Conservation (phyloP, 2,329 filamentous ascomycete species). For the Ascochyta fabae region DNA sequence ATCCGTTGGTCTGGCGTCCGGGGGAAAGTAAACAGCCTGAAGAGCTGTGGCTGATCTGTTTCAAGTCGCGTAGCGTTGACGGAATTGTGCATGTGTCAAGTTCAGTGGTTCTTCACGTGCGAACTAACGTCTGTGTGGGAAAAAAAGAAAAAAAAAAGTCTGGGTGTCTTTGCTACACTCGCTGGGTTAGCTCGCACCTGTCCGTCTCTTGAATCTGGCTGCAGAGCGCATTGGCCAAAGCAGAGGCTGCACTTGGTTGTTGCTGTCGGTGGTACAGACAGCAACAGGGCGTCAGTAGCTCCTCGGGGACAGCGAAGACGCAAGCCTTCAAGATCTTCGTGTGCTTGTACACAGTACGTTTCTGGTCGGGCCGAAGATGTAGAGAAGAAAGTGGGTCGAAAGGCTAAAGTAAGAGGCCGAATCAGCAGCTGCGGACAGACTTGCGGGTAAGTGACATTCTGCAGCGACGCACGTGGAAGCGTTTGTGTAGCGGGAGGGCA, state of each 20-base stretch:
- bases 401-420: constrained; percentile 9
- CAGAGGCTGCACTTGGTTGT: neutral
- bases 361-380: constrained; percentile 16
- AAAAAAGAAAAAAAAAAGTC: neutral
- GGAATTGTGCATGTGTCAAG: constrained; percentile 14
- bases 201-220: neutral
- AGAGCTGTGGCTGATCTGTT: constrained; percentile 14
- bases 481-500: constrained; percentile 1
- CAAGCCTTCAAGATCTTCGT: constrained; percentile 3
- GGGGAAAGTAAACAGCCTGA: constrained; percentile 8
- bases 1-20: constrained; percentile 17
- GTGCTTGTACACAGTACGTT: constrained; percentile 3
- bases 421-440: constrained; percentile 12
- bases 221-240: neutral
- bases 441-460: constrained; percentile 9
- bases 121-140: neutral
- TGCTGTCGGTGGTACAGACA: constrained; percentile 2
- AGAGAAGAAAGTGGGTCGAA: constrained; percentile 14
- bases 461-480: constrained; percentile 11
- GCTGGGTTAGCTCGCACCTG: constrained; percentile 8
- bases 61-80: constrained; percentile 9
- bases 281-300: constrained; percentile 2
- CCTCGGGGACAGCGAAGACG: constrained; percentile 6
- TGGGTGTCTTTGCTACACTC: neutral
- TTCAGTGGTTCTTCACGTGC: constrained; percentile 4